These are phyloP conservation scores for Conticribra guillardii DNA, from an alignment of 108 stramenopile genomes.

Conservation along the genomic window DNA sequence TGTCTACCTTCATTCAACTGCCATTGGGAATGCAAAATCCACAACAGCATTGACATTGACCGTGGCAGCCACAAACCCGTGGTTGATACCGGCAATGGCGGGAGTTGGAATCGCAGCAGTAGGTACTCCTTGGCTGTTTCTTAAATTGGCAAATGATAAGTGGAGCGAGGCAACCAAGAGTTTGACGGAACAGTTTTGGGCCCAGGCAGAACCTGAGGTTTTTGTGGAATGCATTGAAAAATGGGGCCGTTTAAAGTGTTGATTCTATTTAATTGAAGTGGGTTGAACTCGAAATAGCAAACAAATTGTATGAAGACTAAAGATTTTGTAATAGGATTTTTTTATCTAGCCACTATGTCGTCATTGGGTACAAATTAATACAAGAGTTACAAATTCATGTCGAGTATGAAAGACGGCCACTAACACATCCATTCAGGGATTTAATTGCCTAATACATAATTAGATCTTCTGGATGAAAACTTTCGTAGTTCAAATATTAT, in stretches of 20 bases:
- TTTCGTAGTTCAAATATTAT: too few species aligned
- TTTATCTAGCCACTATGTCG: too few species aligned
- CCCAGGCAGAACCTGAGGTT: constrained; percentile 59
- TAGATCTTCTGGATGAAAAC: too few species aligned
- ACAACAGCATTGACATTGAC: constrained; percentile 24
- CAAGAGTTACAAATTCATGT: too few species aligned
- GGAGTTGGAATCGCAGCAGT: constrained; percentile 38
- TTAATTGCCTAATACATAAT: too few species aligned
- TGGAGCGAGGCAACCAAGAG: constrained; percentile 68
- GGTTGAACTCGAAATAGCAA: too few species aligned
- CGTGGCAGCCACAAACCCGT: constrained; percentile 46
- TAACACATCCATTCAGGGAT: too few species aligned
- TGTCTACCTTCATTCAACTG: constrained; percentile 55
- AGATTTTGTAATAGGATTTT: too few species aligned
- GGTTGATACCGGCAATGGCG: constrained; percentile 41
- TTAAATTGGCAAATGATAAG: constrained; percentile 47
- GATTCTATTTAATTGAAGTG: too few species aligned
- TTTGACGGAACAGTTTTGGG: constrained; percentile 72
- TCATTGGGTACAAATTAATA: too few species aligned
- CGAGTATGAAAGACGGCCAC: too few species aligned
- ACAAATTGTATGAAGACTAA: neutral
- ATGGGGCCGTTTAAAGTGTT: constrained; percentile 55
- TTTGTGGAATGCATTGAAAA: constrained; percentile 75
- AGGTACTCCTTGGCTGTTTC: constrained; percentile 42
- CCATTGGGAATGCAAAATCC: constrained; percentile 55